These are phyloP conservation scores for Cyberlindnera mrakii DNA, from an alignment of 805 yeast genomes.

Conservation along the genomic window DNA sequence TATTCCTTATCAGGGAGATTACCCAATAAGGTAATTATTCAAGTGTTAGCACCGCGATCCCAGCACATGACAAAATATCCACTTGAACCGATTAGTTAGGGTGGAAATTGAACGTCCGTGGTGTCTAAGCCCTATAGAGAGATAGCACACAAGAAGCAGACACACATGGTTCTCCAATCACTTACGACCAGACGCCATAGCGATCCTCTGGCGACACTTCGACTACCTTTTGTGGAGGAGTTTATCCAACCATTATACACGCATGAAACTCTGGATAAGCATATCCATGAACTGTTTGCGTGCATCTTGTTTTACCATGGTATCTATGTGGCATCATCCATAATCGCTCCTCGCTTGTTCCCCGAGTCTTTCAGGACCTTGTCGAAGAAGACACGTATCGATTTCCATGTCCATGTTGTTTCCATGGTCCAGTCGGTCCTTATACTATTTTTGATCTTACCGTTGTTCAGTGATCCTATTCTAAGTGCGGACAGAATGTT, in stretches of 20 bases:
- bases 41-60: too few relatives aligned
- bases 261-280: constrained; percentile 21
- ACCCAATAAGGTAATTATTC: too few relatives aligned
- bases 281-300: constrained; percentile 27
- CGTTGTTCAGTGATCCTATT: constrained; percentile 53
- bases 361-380: constrained; percentile 17
- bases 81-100: too few relatives aligned
- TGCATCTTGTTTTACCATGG: constrained; percentile 25
- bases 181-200: constrained; percentile 10
- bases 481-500: constrained; percentile 44
- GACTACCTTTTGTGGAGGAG: constrained; percentile 26
- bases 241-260: constrained; percentile 20
- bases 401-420: constrained; percentile 82
- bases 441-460: constrained; percentile 51
- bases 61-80: too few relatives aligned
- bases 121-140: too few relatives aligned
- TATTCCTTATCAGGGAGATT: too few relatives aligned
- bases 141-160: too few relatives aligned
- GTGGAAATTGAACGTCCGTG: too few relatives aligned
- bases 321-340: constrained; percentile 19
- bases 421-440: constrained; percentile 77
- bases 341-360: constrained; percentile 19
- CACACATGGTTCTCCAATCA: not conserved
- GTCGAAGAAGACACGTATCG: constrained; percentile 44
- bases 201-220: constrained; percentile 22